Evolutionary conservation across 345 rosid species (phyloP).

Genomic region (Lenwebbia sp.): DNA sequence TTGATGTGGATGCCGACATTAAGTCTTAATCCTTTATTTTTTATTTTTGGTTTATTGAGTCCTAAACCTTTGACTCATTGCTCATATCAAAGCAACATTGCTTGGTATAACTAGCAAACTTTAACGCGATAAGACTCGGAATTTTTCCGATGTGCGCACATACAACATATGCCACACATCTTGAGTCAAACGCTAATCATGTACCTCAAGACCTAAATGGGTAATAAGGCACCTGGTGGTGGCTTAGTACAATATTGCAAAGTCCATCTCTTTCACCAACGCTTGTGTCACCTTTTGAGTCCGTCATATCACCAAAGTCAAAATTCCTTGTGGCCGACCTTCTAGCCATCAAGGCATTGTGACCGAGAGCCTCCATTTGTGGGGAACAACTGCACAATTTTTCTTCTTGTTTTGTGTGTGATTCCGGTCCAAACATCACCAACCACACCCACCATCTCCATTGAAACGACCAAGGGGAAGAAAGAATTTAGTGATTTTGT

Average conservation of each 20-base stretch:
- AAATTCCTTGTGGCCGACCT: background rate
- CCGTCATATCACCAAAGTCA: background rate
- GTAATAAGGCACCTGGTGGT: background rate
- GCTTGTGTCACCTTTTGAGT: background rate
- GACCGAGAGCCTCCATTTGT: background rate
- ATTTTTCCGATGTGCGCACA: background rate
- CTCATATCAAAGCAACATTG: too few species aligned
- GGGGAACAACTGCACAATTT: background rate
- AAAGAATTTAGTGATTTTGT: background rate
- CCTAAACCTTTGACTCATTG: too few species aligned
- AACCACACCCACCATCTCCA: background rate
- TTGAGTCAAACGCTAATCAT: background rate
- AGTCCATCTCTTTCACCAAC: background rate
- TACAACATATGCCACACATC: background rate
- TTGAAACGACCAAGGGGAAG: background rate
- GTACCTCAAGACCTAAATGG: background rate
- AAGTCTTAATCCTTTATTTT: too few species aligned
- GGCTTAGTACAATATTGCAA: background rate
- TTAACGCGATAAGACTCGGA: background rate
- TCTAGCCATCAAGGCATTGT: background rate
- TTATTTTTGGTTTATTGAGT: too few species aligned
- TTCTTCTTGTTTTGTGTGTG: background rate
- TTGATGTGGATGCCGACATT: too few species aligned
- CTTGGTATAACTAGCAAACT: background rate
- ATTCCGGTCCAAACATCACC: background rate